Evolutionary conservation across 208 protist genomes (phyloP).

Genomic region (Wallacemonas sp.): DNA sequence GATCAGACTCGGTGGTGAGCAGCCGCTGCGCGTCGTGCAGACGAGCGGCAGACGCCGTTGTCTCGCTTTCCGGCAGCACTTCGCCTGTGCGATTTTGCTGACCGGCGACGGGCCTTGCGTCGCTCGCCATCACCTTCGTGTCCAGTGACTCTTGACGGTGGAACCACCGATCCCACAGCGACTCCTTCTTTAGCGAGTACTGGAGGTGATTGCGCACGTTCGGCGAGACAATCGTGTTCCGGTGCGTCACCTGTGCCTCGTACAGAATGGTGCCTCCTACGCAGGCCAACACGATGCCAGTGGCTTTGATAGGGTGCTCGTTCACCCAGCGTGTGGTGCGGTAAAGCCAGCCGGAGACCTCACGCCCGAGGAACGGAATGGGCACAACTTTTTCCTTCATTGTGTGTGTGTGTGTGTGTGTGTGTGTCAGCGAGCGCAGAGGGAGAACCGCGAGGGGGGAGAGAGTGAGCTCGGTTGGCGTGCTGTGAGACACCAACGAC

Average conservation of each 20-base stretch:
- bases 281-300: constrained; percentile 40
- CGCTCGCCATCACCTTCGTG: neutral
- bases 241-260: constrained; percentile 79
- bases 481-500: neutral
- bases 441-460: too few relatives aligned
- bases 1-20: constrained; percentile 37
- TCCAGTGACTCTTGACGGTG: neutral
- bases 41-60: constrained; percentile 24
- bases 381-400: constrained; percentile 87
- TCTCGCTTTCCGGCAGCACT: constrained; percentile 11
- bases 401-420: neutral
- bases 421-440: neutral
- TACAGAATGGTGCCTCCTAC: constrained; percentile 60
- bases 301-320: constrained; percentile 55
- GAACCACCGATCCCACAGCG: constrained; percentile 29
- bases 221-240: constrained; percentile 71
- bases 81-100: neutral
- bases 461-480: too few relatives aligned
- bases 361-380: constrained; percentile 74
- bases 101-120: too few relatives aligned
- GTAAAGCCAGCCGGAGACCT: constrained; percentile 82
- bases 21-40: constrained; percentile 53
- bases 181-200: constrained; percentile 62
- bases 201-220: constrained; percentile 86
- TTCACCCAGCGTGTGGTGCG: constrained; percentile 67